Evolutionary conservation across 192 early-diverging fungal species (phyloP).

Genomic region (Oehlia diaphana): DNA sequence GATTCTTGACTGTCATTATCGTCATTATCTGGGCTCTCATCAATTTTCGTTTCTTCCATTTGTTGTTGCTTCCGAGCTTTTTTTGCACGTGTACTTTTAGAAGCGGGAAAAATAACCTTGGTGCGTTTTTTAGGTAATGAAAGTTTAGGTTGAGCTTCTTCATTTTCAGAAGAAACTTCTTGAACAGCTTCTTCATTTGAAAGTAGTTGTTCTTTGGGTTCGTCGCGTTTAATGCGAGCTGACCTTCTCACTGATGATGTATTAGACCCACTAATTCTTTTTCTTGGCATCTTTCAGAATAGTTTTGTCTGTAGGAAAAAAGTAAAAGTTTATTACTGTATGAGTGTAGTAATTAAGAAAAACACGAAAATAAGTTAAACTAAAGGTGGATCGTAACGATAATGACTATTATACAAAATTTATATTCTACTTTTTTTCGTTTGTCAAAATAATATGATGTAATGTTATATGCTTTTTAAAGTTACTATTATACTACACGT

Average conservation of each 20-base stretch:
- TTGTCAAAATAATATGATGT: too few relatives aligned
- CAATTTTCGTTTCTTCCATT: not conserved
- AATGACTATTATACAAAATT: too few relatives aligned
- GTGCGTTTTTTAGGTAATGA: not conserved
- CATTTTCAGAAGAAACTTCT: not conserved
- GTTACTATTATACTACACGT: too few relatives aligned
- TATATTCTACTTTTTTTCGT: too few relatives aligned
- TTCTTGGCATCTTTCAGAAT: not conserved
- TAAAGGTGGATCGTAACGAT: too few relatives aligned
- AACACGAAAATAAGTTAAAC: too few relatives aligned
- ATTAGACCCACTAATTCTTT: not conserved
- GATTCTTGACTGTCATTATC: not conserved
- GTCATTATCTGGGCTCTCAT: not conserved
- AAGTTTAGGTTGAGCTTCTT: not conserved
- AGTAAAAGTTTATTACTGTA: not conserved
- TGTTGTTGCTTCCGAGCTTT: not conserved
- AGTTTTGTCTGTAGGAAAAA: not conserved
- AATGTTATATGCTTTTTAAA: too few relatives aligned
- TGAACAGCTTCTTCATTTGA: not conserved
- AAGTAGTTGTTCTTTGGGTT: not conserved
- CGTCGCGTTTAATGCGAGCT: not conserved
- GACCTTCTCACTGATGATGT: not conserved
- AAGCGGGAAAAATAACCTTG: not conserved
- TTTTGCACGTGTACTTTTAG: not conserved
- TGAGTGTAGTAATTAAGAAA: not conserved